Evolutionary conservation across 352 stramenopile species (phyloP).

Genomic region (Pythium dissotocum): DNA sequence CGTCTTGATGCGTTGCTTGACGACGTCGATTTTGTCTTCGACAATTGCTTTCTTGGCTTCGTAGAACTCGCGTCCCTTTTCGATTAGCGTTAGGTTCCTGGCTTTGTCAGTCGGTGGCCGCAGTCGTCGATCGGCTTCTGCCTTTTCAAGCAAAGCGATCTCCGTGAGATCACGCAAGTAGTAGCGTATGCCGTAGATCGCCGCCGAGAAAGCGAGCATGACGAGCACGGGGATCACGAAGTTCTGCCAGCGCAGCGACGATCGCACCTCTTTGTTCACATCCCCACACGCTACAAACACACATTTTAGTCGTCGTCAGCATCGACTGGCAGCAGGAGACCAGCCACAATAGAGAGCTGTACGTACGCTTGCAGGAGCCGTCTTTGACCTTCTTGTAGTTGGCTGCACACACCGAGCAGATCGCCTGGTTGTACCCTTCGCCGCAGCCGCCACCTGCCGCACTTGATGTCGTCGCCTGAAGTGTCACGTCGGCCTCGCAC

Average conservation of each 20-base stretch:
- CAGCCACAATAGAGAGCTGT: background rate
- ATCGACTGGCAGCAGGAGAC: background rate
- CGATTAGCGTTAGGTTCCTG: slow-evolving; percentile 26
- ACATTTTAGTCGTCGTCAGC: background rate
- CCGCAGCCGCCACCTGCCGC: slow-evolving; percentile 40
- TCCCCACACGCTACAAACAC: slow-evolving; percentile 45
- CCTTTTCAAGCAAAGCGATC: slow-evolving; percentile 59
- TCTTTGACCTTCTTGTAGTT: slow-evolving; percentile 57
- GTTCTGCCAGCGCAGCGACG: slow-evolving; percentile 65
- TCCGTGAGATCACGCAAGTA: slow-evolving; percentile 67
- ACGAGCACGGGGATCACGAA: slow-evolving; percentile 73
- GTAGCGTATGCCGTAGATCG: slow-evolving; percentile 39
- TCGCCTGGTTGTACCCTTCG: slow-evolving; percentile 52
- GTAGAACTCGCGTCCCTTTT: slow-evolving; percentile 30
- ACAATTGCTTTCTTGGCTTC: slow-evolving; percentile 26
- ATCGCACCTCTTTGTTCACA: slow-evolving; percentile 47
- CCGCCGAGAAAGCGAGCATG: slow-evolving; percentile 32
- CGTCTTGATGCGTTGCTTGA: slow-evolving; percentile 31
- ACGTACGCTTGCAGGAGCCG: slow-evolving; percentile 62
- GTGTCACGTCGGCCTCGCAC: slow-evolving; percentile 50
- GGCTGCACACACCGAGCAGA: slow-evolving; percentile 66
- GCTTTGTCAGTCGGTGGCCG: slow-evolving; percentile 29
- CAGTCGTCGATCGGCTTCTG: slow-evolving; percentile 54
- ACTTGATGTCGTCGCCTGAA: slow-evolving; percentile 30
- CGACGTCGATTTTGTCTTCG: slow-evolving; percentile 28